These are phyloP conservation scores for Cucurbitaria berberidis DNA, from an alignment of 2,329 filamentous ascomycete species.

Conservation along the genomic window DNA sequence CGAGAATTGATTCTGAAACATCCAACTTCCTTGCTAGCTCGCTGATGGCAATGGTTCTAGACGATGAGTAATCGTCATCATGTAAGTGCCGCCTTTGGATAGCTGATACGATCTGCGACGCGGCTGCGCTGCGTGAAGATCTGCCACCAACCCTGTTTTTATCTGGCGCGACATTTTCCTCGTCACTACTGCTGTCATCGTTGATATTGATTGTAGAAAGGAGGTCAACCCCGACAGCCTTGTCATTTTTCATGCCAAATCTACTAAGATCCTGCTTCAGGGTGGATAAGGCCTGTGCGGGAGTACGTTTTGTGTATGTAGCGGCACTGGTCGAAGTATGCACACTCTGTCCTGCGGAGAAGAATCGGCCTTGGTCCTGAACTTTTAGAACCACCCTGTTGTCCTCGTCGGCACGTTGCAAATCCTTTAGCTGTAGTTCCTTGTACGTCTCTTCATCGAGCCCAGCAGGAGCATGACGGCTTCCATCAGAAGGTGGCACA, in stretches of 20 bases:
- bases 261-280: slow-evolving; percentile 69
- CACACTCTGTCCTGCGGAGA: slow-evolving; percentile 60
- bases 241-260: slow-evolving; percentile 37
- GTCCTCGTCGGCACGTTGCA: slow-evolving; percentile 75
- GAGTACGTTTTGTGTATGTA: slow-evolving; percentile 72
- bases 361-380: slow-evolving; percentile 84
- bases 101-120: slow-evolving; percentile 69
- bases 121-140: slow-evolving; percentile 67
- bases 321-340: slow-evolving; percentile 57
- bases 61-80: slow-evolving; percentile 50
- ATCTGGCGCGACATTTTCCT: slow-evolving; percentile 64
- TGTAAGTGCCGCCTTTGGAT: slow-evolving; percentile 68
- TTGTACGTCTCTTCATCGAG: slow-evolving; percentile 76
- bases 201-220: slow-evolving; percentile 70
- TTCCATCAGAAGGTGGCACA: slow-evolving; percentile 78
- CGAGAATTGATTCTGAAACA: slow-evolving; percentile 58
- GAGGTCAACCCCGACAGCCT: slow-evolving; percentile 57
- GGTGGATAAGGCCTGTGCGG: slow-evolving; percentile 68
- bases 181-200: slow-evolving; percentile 66
- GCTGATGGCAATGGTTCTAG: slow-evolving; percentile 28
- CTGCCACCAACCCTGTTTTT: slow-evolving; percentile 71
- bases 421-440: slow-evolving; percentile 77
- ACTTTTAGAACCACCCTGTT: slow-evolving; percentile 84
- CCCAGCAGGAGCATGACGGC: slow-evolving; percentile 68
- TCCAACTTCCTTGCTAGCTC: slow-evolving; percentile 41